Evolutionary conservation across 371 early-diverging fungal species (phyloP).

Genomic region (Nematocida displodere): DNA sequence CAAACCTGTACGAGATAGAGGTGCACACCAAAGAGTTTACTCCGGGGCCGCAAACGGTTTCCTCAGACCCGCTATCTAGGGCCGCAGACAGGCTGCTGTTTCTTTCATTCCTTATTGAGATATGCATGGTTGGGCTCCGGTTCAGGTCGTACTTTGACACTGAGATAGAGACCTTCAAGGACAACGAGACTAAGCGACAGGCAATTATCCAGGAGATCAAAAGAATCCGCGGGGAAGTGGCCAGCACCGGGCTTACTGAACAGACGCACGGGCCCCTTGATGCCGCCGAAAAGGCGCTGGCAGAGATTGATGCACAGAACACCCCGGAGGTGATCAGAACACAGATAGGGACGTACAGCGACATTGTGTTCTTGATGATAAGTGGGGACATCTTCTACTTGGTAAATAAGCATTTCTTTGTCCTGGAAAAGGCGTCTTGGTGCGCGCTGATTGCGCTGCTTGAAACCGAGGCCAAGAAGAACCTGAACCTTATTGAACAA

Average conservation of each 20-base stretch:
- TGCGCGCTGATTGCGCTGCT: neutral
- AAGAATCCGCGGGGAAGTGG: constrained; percentile 27
- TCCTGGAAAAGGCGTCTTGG: neutral
- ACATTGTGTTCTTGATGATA: constrained; percentile 9
- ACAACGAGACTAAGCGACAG: constrained; percentile 31
- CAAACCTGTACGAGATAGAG: constrained; percentile 17
- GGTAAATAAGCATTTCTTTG: neutral
- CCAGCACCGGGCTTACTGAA: neutral
- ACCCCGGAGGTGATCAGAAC: constrained; percentile 27
- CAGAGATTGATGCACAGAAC: constrained; percentile 9
- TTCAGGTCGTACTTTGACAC: constrained; percentile 39
- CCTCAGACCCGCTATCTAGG: neutral
- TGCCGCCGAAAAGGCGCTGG: constrained; percentile 9
- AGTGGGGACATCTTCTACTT: constrained; percentile 12
- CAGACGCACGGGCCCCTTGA: constrained; percentile 13
- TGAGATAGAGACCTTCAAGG: constrained; percentile 30
- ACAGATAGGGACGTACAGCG: constrained; percentile 5
- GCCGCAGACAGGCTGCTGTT: constrained; percentile 29
- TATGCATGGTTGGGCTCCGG: constrained; percentile 27
- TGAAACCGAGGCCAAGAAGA: constrained; percentile 32
- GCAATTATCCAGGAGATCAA: constrained; percentile 2
- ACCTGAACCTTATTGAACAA: neutral
- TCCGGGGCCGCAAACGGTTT: neutral
- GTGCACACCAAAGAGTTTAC: constrained; percentile 31
- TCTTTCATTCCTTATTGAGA: constrained; percentile 31